Percentiles rank a stretch among this genome's conserved stretches.
These are phyloP conservation scores for Monosporascus sp. DNA, from an alignment of 2,329 filamentous ascomycete species.

Conservation along the genomic window DNA sequence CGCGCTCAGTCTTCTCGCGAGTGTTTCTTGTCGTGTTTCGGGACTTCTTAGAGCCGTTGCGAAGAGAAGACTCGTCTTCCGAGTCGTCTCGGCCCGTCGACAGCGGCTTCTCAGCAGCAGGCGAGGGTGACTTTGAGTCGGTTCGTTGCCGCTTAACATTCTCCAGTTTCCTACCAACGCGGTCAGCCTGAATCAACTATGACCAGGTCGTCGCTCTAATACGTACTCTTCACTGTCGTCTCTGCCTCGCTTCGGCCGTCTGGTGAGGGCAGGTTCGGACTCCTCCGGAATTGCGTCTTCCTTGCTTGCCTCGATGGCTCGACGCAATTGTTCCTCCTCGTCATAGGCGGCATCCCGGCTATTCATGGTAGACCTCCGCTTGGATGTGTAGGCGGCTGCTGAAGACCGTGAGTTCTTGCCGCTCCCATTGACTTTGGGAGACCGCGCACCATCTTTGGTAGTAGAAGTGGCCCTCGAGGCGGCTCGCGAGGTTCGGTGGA, in stretches of 20 bases:
- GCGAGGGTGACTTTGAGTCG: slow-evolving; percentile 65
- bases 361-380: slow-evolving; percentile 94
- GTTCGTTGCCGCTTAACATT: slow-evolving; percentile 79
- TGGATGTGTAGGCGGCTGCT: slow-evolving; percentile 52
- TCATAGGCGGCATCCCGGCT: slow-evolving; percentile 93
- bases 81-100: slow-evolving; percentile 57
- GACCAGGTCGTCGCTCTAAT: slow-evolving; percentile 3
- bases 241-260: slow-evolving; percentile 74
- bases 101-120: slow-evolving; percentile 43
- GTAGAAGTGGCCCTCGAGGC: slow-evolving; percentile 60
- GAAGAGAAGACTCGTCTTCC: slow-evolving; percentile 63
- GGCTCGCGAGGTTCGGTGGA: slow-evolving; percentile 50
- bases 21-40: slow-evolving; percentile 54
- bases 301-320: slow-evolving; percentile 93
- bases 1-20: slow-evolving; percentile 59
- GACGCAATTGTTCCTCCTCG: slow-evolving; percentile 82
- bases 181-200: slow-evolving; percentile 18
- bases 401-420: slow-evolving; percentile 51
- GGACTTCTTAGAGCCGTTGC: slow-evolving; percentile 54
- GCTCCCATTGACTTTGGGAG: slow-evolving; percentile 43
- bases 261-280: slow-evolving; percentile 43
- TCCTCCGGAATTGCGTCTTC: slow-evolving; percentile 59
- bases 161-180: slow-evolving; percentile 55
- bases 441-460: slow-evolving; percentile 55
- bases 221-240: slow-evolving; percentile 94